Conservation (phyloP, 306 rosid genomes). For the Prunus salicina region DNA sequence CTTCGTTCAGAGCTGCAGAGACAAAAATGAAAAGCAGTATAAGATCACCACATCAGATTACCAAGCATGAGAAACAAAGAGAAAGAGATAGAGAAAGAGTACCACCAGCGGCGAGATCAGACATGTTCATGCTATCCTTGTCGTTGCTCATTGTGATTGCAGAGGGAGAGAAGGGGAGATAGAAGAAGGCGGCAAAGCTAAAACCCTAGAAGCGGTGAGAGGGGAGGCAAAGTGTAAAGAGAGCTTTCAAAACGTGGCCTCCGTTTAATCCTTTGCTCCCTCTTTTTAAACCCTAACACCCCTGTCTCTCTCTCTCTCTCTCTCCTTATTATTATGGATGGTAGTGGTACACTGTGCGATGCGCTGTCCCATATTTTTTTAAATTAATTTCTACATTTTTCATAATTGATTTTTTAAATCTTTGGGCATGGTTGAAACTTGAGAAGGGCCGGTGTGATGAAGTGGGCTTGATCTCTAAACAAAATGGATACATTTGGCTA, state of each 20-base stretch:
- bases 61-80: neutral
- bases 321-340: conserved; percentile 28
- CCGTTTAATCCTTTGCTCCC: conserved; percentile 37
- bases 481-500: no score
- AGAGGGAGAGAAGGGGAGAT: neutral
- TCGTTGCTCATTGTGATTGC: conserved; percentile 60
- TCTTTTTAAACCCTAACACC: conserved; percentile 19
- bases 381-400: neutral
- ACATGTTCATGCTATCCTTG: conserved; percentile 57
- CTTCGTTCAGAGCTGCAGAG: conserved; percentile 60
- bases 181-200: conserved; percentile 36
- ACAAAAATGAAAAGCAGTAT: neutral
- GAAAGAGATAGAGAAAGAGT: neutral
- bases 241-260: conserved; percentile 38
- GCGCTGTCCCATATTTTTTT: neutral
- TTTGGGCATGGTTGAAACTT: neutral
- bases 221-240: conserved; percentile 15
- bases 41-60: neutral
- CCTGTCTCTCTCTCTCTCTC: conserved; percentile 8
- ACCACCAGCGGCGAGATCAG: conserved; percentile 76
- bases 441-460: neutral
- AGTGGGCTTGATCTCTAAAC: neutral
- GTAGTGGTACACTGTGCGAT: neutral
- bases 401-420: neutral
- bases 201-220: conserved; percentile 66